Percentiles rank a stretch among this genome's conserved stretches.
Conservation (phyloP, 371 early-diverging fungal species). For the Funneliformis caledonium region DNA sequence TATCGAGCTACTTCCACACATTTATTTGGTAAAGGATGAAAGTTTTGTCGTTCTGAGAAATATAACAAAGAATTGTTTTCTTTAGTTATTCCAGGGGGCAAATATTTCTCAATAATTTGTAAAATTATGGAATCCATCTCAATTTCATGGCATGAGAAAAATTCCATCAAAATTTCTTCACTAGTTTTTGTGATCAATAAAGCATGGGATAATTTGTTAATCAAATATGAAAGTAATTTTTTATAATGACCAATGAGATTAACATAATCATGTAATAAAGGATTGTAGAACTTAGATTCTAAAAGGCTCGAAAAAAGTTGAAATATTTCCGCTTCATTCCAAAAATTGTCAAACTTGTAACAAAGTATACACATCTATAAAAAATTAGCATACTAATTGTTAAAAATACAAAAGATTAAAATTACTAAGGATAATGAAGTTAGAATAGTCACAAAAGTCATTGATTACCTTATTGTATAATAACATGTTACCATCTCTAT, state of each 20-base stretch:
- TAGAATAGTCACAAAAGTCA: not conserved
- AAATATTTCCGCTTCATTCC: not conserved
- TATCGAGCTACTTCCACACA: not conserved
- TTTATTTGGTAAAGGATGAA: not conserved
- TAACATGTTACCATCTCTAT: not conserved
- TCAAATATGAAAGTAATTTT: not conserved
- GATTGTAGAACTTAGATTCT: not conserved
- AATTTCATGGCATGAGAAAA: not conserved
- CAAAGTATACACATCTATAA: not conserved
- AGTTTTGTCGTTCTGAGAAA: not conserved
- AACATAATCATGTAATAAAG: not conserved
- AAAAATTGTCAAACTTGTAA: not conserved
- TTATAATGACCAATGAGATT: not conserved
- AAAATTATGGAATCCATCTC: conserved; percentile 21
- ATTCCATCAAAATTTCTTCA: not conserved
- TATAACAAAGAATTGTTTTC: not conserved
- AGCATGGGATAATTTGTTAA: not conserved
- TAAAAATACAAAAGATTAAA: not conserved
- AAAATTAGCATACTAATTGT: not conserved
- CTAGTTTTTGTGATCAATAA: not conserved
- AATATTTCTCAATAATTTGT: conserved; percentile 7
- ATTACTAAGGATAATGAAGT: not conserved
- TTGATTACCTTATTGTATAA: not conserved
- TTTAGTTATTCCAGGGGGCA: conserved; percentile 1
- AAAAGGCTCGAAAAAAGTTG: not conserved